A percentile compares a stretch with the other conserved stretches of the same genome.
Conservation (phyloP, 768 basidiomycete species). For the Pleurotus eryngii region DNA sequence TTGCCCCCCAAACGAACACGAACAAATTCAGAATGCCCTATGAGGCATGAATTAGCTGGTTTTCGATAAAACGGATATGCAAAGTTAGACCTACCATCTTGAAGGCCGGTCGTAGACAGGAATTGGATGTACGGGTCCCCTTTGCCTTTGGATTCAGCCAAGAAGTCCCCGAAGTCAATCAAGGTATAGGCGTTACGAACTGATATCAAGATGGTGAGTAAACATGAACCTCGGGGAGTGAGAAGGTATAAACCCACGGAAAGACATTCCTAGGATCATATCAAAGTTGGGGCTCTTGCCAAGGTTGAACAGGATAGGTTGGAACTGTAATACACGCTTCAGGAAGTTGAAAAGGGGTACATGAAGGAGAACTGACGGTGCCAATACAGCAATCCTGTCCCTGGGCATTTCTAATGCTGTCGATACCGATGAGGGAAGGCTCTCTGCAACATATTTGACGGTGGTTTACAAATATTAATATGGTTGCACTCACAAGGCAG, state of each 20-base stretch:
- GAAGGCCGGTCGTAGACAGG: conserved; percentile 7
- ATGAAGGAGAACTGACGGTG: conserved; percentile 2
- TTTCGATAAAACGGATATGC: background rate
- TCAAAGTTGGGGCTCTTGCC: conserved; percentile 28
- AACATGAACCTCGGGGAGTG: background rate
- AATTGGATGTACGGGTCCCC: conserved; percentile 11
- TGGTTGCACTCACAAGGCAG: conserved; percentile 4
- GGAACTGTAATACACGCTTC: conserved; percentile 45
- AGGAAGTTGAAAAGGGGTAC: background rate
- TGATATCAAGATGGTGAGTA: background rate
- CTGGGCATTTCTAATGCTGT: background rate
- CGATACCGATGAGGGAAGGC: conserved; percentile 1
- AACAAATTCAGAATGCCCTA: conserved; percentile 4
- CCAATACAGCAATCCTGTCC: conserved; percentile 10
- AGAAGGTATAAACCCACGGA: conserved; percentile 6
- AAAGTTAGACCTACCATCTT: background rate
- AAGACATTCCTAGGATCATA: conserved; percentile 11
- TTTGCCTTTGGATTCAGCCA: conserved; percentile 7
- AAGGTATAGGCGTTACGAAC: conserved; percentile 11
- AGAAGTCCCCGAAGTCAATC: conserved; percentile 13
- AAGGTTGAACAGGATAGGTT: conserved; percentile 54
- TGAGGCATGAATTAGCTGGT: background rate
- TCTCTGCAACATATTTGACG: background rate
- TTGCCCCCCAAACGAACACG: background rate
- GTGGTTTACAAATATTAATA: background rate